Conservation (phyloP, 177 flowering plant species). For the Vitis hybrid region DNA sequence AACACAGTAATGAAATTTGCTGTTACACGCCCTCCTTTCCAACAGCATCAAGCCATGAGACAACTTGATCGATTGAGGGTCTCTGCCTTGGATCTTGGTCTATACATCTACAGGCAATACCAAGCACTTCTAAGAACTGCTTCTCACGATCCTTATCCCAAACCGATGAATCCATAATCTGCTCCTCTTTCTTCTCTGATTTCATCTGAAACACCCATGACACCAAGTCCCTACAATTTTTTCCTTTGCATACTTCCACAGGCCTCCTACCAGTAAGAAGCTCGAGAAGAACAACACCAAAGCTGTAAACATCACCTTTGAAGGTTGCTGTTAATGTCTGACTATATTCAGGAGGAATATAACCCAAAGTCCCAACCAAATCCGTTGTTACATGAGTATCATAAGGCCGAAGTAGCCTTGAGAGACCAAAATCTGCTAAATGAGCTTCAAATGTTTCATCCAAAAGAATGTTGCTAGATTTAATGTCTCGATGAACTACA, state of each 20-base stretch:
- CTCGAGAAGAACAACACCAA: constrained; percentile 79
- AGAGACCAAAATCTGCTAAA: constrained; percentile 80
- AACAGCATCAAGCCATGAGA: constrained; percentile 59
- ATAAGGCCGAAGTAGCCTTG: constrained; percentile 67
- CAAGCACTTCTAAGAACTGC: constrained; percentile 53
- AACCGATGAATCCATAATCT: constrained; percentile 54
- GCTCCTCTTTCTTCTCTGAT: constrained; percentile 43
- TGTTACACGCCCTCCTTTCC: constrained; percentile 18
- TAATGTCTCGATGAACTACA: constrained; percentile 75
- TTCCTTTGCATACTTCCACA: constrained; percentile 68
- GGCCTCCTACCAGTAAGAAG: constrained; percentile 76
- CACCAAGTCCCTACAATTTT: constrained; percentile 61
- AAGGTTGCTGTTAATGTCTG: constrained; percentile 70
- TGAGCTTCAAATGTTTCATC: constrained; percentile 74
- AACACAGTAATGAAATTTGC: constrained; percentile 3
- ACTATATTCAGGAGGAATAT: constrained; percentile 79
- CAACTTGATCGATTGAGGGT: constrained; percentile 73
- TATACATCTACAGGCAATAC: constrained; percentile 69
- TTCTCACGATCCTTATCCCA: constrained; percentile 47
- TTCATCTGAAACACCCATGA: constrained; percentile 81
- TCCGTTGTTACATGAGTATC: constrained; percentile 86
- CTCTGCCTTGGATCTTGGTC: constrained; percentile 61
- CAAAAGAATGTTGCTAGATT: constrained; percentile 76
- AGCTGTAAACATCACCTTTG: constrained; percentile 79
- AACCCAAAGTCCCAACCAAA: constrained; percentile 77